Conservation (phyloP, 192 early-diverging fungal genomes). For the Coemansia sp. region DNA sequence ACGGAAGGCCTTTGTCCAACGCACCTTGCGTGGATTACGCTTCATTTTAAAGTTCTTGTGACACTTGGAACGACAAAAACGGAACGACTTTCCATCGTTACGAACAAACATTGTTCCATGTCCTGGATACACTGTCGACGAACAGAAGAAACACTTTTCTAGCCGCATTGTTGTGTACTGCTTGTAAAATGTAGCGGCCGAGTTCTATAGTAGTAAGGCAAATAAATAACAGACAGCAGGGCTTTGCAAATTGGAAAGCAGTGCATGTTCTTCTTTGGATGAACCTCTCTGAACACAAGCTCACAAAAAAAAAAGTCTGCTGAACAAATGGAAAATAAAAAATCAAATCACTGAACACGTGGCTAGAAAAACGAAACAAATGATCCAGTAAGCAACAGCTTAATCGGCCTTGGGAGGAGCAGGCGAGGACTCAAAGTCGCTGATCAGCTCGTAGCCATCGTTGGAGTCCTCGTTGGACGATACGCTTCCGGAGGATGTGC, state of each 20-base stretch:
- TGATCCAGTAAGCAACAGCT: not conserved
- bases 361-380: not conserved
- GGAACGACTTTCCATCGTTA: constrained; percentile 95
- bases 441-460: constrained; percentile 29
- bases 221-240: not conserved
- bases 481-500: not conserved
- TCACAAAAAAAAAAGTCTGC: constrained; percentile 1
- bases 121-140: constrained; percentile 92
- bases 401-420: not conserved
- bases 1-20: constrained; percentile 99
- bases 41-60: constrained; percentile 99
- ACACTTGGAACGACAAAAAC: constrained; percentile 98
- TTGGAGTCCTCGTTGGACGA: constrained; percentile 7
- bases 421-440: constrained; percentile 16
- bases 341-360: constrained; percentile 8
- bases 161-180: constrained; percentile 69
- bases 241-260: not conserved
- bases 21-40: constrained; percentile 98
- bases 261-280: not conserved
- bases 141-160: constrained; percentile 99
- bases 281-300: not conserved
- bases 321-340: not conserved
- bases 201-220: not conserved
- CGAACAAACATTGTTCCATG: constrained; percentile 99
- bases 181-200: not conserved